These are phyloP conservation scores for Nymphaea colorata DNA, from an alignment of 164 flowering plant species.

Conservation along the genomic window DNA sequence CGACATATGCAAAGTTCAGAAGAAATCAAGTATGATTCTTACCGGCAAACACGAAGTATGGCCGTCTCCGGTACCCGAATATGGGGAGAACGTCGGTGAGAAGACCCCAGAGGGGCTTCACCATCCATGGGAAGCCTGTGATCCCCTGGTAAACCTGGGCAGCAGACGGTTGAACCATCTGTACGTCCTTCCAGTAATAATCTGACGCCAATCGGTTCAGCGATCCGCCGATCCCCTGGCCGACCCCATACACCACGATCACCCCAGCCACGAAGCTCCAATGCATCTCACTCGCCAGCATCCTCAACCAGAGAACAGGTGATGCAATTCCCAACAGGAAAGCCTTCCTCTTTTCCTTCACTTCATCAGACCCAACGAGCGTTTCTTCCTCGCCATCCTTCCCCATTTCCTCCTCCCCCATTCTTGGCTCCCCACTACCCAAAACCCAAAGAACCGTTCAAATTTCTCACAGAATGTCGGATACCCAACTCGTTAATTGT, in stretches of 20 bases:
- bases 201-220: slow-evolving; percentile 46
- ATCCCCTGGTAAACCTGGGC: slow-evolving; percentile 53
- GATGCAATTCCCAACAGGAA: not conserved
- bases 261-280: slow-evolving; percentile 45
- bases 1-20: not conserved
- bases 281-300: slow-evolving; percentile 38
- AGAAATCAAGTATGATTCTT: not conserved
- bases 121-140: slow-evolving; percentile 56
- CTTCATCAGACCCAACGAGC: not conserved
- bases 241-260: slow-evolving; percentile 56
- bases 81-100: slow-evolving; percentile 54
- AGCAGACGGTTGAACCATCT: slow-evolving; percentile 53
- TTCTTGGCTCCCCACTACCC: not conserved
- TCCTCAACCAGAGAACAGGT: slow-evolving; percentile 27
- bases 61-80: slow-evolving; percentile 42
- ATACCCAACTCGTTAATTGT: not conserved
- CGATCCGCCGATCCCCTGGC: slow-evolving; percentile 56
- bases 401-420: not conserved
- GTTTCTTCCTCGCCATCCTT: not conserved
- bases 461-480: not conserved
- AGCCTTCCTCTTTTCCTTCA: not conserved
- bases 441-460: not conserved
- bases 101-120: slow-evolving; percentile 72
- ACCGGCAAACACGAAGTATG: slow-evolving; percentile 40
- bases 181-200: slow-evolving; percentile 82